Evolutionary conservation across 2,329 filamentous ascomycete genomes (phyloP), one percentile per base, ranked within the genome.

Genomic region (Aspergillus sojae): DNA sequence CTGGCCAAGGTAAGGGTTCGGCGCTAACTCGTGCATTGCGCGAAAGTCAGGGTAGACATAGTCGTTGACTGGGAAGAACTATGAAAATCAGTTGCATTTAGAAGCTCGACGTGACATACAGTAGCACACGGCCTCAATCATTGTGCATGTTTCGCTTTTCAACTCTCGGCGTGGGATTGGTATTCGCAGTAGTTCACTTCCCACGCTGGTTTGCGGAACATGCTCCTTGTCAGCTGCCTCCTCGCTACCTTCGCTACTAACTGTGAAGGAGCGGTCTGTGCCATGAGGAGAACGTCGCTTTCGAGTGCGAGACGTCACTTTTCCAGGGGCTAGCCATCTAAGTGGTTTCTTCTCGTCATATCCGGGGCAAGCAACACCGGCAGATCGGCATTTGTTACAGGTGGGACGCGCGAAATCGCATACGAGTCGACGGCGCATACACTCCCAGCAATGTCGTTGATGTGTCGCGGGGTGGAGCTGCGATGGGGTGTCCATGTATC

Each of bases 301-400:
- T 11, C 46, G 36, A 39, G 53, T 12, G 1, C 54, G 58, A 12
- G 58, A 61, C 21, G 34, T 41, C 21, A 61, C 62, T n/a, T 43
- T 61, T 4, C 62, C 50, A 10, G 62, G 34, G 21, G 54, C 23
- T 5, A 59, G 28, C 62, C 62, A 62, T 34, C 56, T 58, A 11
- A 64, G 48, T 28, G 62, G 62, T 36, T 64, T 62, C 10, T 64
- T 62, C 4, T 57, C 60, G 26, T 53, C 60, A 32, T 64, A 64
- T 30, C 62, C 62, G 1, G 60, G 62, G 30, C 62, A 64, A 21
- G 39, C 50, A 9, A 61, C 46, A 14, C 62, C 59, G 19, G 60
- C 43, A 5, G 50, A 23, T 16, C 39, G 41, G 34, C 62, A 64
- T 39, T 64, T 64, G 39, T 53, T 45, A 43, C 62, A 64, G 5